These are phyloP conservation scores for Logfia minima DNA, from an alignment of 129 eudicot genomes.

Conservation along the genomic window DNA sequence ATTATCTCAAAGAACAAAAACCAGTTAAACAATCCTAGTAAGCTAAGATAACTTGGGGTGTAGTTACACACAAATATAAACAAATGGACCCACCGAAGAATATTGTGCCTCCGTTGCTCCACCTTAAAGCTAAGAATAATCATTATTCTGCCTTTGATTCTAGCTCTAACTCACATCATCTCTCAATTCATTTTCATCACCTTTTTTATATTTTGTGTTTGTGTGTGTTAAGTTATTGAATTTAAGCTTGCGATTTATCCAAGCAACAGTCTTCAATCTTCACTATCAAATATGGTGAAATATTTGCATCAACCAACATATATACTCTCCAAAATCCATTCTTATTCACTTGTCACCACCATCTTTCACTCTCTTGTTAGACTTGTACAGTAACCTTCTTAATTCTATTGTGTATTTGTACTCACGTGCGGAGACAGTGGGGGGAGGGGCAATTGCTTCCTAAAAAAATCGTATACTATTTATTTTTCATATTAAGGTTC, in stretches of 20 bases:
- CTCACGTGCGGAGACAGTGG: background rate
- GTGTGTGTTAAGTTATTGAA: constrained; percentile 34
- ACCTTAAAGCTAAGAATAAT: constrained; percentile 87
- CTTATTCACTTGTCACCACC: constrained; percentile 37
- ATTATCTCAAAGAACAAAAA: too few relatives aligned
- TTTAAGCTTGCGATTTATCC: constrained; percentile 66
- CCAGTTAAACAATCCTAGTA: too few relatives aligned
- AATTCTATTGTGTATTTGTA: background rate
- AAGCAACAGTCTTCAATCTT: constrained; percentile 64
- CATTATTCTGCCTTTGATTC: constrained; percentile 43
- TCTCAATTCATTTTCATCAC: constrained; percentile 25
- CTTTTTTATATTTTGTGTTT: constrained; percentile 36
- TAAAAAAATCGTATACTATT: too few relatives aligned
- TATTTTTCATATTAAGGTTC: too few relatives aligned
- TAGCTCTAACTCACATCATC: constrained; percentile 23
- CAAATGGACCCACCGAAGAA: constrained; percentile 46
- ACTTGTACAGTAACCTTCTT: background rate
- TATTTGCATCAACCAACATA: constrained; percentile 62
- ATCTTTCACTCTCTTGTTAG: constrained; percentile 34
- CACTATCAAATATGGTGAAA: constrained; percentile 75
- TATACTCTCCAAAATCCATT: constrained; percentile 18
- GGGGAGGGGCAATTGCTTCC: too few relatives aligned
- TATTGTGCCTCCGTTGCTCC: constrained; percentile 62
- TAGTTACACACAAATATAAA: background rate
- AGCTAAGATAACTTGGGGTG: background rate